Evolutionary conservation across 2,329 filamentous ascomycete genomes (phyloP).

Genomic region (Fusarium tanahbumbuense): DNA sequence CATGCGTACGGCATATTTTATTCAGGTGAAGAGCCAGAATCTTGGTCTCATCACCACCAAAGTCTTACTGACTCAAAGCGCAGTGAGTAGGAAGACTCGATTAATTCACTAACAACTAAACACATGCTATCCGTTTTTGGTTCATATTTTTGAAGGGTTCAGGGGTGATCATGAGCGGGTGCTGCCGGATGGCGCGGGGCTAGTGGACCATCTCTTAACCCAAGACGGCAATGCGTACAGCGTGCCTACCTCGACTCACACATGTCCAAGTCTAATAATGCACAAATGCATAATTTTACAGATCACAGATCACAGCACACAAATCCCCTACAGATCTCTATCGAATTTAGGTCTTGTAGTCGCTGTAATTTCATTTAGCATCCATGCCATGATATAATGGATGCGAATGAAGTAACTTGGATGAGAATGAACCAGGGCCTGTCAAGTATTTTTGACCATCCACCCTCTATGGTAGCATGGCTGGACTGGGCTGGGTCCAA

Average conservation of each 20-base stretch:
- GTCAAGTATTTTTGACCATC: background rate
- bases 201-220: conserved; percentile 33
- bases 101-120: conserved; percentile 8
- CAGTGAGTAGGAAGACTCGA: background rate
- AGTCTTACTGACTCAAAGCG: background rate
- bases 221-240: conserved; percentile 9
- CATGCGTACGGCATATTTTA: conserved; percentile 2
- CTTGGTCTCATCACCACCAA: background rate
- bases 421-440: background rate
- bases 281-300: conserved; percentile 29
- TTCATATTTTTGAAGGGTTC: conserved; percentile 35
- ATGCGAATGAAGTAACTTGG: conserved; percentile 15
- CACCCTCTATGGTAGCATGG: conserved; percentile 11
- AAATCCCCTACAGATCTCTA: conserved; percentile 6
- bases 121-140: conserved; percentile 15
- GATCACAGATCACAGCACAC: conserved; percentile 1
- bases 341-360: conserved; percentile 8
- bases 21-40: background rate
- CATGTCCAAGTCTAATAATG: conserved; percentile 3
- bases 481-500: conserved; percentile 12
- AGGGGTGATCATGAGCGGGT: conserved; percentile 38
- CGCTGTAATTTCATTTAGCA: conserved; percentile 10
- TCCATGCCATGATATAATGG: conserved; percentile 22
- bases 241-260: conserved; percentile 8
- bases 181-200: conserved; percentile 44